Base-by-base conservation (phyloP, 768 basidiomycete species). In the Cyclocybe cylindracea region DNA sequence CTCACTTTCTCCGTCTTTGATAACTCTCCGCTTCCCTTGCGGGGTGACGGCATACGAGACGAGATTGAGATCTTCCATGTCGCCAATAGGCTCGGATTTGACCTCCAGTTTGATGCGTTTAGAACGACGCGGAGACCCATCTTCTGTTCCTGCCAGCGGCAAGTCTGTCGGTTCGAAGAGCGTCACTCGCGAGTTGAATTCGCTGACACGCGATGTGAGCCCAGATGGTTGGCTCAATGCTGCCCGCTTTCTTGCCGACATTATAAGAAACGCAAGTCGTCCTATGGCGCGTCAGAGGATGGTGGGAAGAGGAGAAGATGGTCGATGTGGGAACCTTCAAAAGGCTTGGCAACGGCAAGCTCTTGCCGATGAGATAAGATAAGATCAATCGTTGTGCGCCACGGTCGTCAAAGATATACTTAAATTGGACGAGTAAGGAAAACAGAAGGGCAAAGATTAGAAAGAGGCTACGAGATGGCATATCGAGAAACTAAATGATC, bases 1-100 rank as follows among this genome's bases (percentile, higher is more conserved):
- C 24, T 24, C 24, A 24, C 24, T 31, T 41, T 38, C 34, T 1
- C 13, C 24, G 33, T 51, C 24, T 39, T 54, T 3, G 61, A 56
- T 19, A 59, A 42, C n/a, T 63, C 67, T 34, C 39, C 57, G 60
- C 49, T 63, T 66, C 31, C 57, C 66, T 32, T 60, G 54, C 39
- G 60, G 58, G 10, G 58, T 54, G 9, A 61, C 57, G 7, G 51
- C 68, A 0, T 34, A 19, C 39, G 59, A 48, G 9, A 35, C 29
- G 32, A 41, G 53, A 50, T 53, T 46, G 24, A 59, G 46, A 50
- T 62, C 62, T 36, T 64, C 61, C 29, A 62, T 39, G 45, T 64
- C 62, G 6, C 41, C 47, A 31, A 63, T 19, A 13, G 5, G 39
- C 2, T 40, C 45, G 33, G 10, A 39, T 49, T 52, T 56, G 2